Conservation (phyloP, 805 yeast genomes). For the Sugiyamaella marilandica region DNA sequence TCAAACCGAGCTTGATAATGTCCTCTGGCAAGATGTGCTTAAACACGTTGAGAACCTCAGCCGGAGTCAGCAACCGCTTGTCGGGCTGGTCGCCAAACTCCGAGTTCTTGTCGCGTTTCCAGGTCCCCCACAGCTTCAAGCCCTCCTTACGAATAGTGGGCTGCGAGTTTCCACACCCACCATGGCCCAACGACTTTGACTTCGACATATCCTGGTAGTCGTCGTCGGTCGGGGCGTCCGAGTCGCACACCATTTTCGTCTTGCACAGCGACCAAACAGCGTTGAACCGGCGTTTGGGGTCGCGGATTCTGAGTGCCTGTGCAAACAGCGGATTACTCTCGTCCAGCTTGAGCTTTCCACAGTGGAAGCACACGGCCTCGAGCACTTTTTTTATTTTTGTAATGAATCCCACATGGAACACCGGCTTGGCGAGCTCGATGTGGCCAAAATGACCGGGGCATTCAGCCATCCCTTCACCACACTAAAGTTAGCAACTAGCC, state of each 20-base stretch:
- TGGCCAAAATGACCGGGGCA: conserved; percentile 99
- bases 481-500: conserved; percentile 32
- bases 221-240: conserved; percentile 58
- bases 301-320: conserved; percentile 81
- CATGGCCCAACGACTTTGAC: conserved; percentile 51
- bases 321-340: conserved; percentile 78
- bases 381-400: conserved; percentile 91
- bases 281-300: conserved; percentile 92
- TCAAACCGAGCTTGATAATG: conserved; percentile 76
- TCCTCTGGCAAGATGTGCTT: conserved; percentile 87
- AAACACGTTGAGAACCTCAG: conserved; percentile 86
- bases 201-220: conserved; percentile 43
- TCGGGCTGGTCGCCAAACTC: conserved; percentile 91
- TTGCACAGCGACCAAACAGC: conserved; percentile 95
- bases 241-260: conserved; percentile 92
- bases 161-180: conserved; percentile 97
- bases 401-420: conserved; percentile 90
- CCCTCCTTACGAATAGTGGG: conserved; percentile 97
- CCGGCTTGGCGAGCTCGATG: conserved; percentile 96
- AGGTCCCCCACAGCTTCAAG: conserved; percentile 92
- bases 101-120: conserved; percentile 82
- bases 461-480: conserved; percentile 98
- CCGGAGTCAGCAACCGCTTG: conserved; percentile 78
- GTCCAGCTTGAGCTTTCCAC: conserved; percentile 90
- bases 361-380: conserved; percentile 97